Evolutionary conservation across 306 rosid species (phyloP).

Genomic region (Glycyrrhiza uralensis): DNA sequence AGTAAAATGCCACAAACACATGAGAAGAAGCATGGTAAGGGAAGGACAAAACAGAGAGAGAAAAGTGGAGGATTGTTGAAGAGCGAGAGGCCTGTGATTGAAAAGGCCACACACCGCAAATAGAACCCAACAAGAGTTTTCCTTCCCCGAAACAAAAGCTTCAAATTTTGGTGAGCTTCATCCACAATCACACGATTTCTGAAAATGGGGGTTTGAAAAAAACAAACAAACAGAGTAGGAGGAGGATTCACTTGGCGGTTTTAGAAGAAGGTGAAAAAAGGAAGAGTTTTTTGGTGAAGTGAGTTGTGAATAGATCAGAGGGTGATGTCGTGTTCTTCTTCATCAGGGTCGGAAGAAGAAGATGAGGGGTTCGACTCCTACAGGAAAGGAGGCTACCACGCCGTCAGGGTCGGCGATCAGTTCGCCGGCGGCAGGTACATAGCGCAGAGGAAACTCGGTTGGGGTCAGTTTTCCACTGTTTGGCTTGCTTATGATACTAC

Average conservation of each 20-base stretch:
- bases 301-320: slow-evolving; percentile 26
- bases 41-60: slow-evolving; percentile 40
- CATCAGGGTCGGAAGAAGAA: slow-evolving; percentile 91
- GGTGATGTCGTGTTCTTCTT: slow-evolving; percentile 82
- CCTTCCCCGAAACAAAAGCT: slow-evolving; percentile 38
- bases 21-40: neutral
- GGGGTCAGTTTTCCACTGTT: slow-evolving; percentile 99
- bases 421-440: slow-evolving; percentile 85
- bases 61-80: slow-evolving; percentile 52
- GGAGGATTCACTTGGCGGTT: neutral
- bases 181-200: slow-evolving; percentile 17
- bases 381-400: slow-evolving; percentile 95
- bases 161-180: slow-evolving; percentile 18
- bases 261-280: neutral
- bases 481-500: slow-evolving; percentile 93
- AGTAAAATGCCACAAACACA: neutral
- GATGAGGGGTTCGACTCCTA: slow-evolving; percentile 90
- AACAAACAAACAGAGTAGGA: too few species aligned
- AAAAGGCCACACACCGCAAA: slow-evolving; percentile 40
- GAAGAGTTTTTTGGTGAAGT: neutral
- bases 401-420: slow-evolving; percentile 85
- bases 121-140: neutral
- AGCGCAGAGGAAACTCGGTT: slow-evolving; percentile 91
- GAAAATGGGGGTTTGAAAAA: neutral
- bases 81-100: slow-evolving; percentile 15